A percentile compares a stretch with the other conserved stretches of the same genome.
These are phyloP conservation scores for Exophiala spinifera DNA, from an alignment of 2,329 filamentous ascomycete genomes.

Conservation along the genomic window DNA sequence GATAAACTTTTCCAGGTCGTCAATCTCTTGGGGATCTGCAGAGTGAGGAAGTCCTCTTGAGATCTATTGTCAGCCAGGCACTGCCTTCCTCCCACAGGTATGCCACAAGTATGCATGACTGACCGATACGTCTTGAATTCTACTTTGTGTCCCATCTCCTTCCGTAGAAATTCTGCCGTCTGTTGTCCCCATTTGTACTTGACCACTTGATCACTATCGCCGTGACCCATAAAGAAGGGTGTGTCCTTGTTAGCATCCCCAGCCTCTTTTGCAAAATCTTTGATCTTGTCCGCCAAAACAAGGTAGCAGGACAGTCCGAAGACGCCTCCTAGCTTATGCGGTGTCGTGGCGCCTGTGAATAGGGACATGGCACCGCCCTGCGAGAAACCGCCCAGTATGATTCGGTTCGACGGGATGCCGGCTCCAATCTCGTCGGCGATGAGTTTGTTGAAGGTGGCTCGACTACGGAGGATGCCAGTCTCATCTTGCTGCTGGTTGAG, in stretches of 20 bases:
- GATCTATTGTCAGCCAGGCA: background rate
- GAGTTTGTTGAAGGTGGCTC: slow-evolving; percentile 72
- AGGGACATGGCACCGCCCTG: slow-evolving; percentile 86
- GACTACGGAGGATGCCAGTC: slow-evolving; percentile 67
- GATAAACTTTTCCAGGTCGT: slow-evolving; percentile 71
- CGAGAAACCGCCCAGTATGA: slow-evolving; percentile 66
- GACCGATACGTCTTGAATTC: slow-evolving; percentile 73
- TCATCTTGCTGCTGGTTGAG: slow-evolving; percentile 50
- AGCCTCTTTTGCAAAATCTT: slow-evolving; percentile 52
- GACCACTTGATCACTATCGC: slow-evolving; percentile 72
- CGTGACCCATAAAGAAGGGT: slow-evolving; percentile 85
- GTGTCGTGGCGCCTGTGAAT: slow-evolving; percentile 71
- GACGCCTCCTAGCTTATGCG: slow-evolving; percentile 77
- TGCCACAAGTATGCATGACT: too few species aligned
- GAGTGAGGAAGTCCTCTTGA: slow-evolving; percentile 68
- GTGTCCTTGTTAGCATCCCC: slow-evolving; percentile 67
- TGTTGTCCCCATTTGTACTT: slow-evolving; percentile 63
- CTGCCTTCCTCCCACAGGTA: background rate
- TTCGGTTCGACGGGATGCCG: slow-evolving; percentile 76
- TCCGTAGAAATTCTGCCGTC: slow-evolving; percentile 66
- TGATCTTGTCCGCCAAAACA: slow-evolving; percentile 64
- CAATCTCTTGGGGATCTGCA: slow-evolving; percentile 72
- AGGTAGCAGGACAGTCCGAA: slow-evolving; percentile 82
- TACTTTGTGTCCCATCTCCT: slow-evolving; percentile 68
- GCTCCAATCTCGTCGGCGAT: slow-evolving; percentile 76